Evolutionary conservation across 75 land plant genomes (phyloP).

Genomic region (Cunninghamia lanceolata): DNA sequence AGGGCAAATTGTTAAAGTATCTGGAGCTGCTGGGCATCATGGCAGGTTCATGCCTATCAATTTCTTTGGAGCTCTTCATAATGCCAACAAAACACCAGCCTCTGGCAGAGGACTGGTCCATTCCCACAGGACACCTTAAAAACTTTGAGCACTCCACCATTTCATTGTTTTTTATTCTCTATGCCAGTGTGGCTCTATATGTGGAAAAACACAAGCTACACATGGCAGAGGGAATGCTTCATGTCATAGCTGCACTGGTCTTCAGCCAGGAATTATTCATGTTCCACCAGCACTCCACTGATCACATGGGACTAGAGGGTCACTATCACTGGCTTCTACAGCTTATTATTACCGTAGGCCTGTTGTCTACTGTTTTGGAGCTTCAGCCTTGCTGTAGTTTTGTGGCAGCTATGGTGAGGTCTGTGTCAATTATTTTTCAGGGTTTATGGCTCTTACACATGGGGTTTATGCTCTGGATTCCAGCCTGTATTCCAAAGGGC

Average conservation of each 20-base stretch:
- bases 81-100: slow-evolving; percentile 51
- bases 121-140: slow-evolving; percentile 82
- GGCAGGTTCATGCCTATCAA: slow-evolving; percentile 27
- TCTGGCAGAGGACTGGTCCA: slow-evolving; percentile 58
- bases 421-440: slow-evolving; percentile 17
- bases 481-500: slow-evolving; percentile 48
- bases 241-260: slow-evolving; percentile 51
- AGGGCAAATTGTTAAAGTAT: slow-evolving; percentile 11
- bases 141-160: slow-evolving; percentile 94
- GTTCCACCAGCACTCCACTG: slow-evolving; percentile 87
- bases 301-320: slow-evolving; percentile 80
- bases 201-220: slow-evolving; percentile 18
- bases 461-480: slow-evolving; percentile 76
- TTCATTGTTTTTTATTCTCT: slow-evolving; percentile 59
- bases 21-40: slow-evolving; percentile 53
- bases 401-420: neutral
- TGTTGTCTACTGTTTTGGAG: slow-evolving; percentile 53
- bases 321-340: slow-evolving; percentile 88
- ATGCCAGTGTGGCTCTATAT: slow-evolving; percentile 30
- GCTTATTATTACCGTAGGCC: slow-evolving; percentile 38
- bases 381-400: neutral
- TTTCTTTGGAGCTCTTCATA: slow-evolving; percentile 63
- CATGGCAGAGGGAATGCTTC: slow-evolving; percentile 15
- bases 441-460: slow-evolving; percentile 60
- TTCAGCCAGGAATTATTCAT: slow-evolving; percentile 68